A percentile compares a stretch with the other conserved stretches of the same genome.
Evolutionary conservation across 164 flowering plant species (phyloP).

Genomic region (Umbilicus rupestris): DNA sequence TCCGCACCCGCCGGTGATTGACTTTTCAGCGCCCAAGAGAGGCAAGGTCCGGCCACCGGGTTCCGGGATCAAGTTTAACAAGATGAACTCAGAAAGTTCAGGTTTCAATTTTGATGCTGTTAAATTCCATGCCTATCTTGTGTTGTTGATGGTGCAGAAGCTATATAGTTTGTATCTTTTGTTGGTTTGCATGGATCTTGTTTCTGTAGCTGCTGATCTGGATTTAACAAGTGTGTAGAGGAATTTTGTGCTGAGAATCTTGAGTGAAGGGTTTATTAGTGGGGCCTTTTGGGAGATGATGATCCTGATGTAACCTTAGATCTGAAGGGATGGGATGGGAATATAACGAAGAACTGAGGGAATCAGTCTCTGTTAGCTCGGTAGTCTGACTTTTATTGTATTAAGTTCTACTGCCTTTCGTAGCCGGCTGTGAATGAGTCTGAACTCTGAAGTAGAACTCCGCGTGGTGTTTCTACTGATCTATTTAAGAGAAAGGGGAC

Average conservation of each 20-base stretch:
- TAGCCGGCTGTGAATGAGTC: too few species aligned
- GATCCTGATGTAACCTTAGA: conserved; percentile 26
- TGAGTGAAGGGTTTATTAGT: conserved; percentile 17
- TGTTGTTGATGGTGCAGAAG: background rate
- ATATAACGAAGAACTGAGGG: conserved; percentile 28
- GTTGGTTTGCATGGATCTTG: background rate
- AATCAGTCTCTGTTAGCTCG: conserved; percentile 26
- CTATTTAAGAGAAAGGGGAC: background rate
- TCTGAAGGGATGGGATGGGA: conserved; percentile 12
- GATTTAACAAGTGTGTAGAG: conserved; percentile 7
- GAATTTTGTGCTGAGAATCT: conserved; percentile 11
- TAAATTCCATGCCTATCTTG: too few species aligned
- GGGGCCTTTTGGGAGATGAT: conserved; percentile 40
- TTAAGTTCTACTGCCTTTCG: background rate
- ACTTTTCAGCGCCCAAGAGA: conserved; percentile 57
- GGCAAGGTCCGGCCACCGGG: conserved; percentile 59
- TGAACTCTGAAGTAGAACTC: background rate
- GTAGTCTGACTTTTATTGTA: conserved; percentile 5
- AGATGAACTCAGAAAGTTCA: conserved; percentile 36
- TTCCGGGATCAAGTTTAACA: conserved; percentile 35
- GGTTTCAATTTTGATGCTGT: conserved; percentile 23
- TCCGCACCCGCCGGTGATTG: conserved; percentile 43
- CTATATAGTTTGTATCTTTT: background rate
- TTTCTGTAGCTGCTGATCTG: background rate
- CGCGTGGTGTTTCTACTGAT: background rate